Evolutionary conservation across 352 stramenopile genomes (phyloP), one percentile per base, ranked within the genome.

Genomic region (Globisporangium viniferum): DNA sequence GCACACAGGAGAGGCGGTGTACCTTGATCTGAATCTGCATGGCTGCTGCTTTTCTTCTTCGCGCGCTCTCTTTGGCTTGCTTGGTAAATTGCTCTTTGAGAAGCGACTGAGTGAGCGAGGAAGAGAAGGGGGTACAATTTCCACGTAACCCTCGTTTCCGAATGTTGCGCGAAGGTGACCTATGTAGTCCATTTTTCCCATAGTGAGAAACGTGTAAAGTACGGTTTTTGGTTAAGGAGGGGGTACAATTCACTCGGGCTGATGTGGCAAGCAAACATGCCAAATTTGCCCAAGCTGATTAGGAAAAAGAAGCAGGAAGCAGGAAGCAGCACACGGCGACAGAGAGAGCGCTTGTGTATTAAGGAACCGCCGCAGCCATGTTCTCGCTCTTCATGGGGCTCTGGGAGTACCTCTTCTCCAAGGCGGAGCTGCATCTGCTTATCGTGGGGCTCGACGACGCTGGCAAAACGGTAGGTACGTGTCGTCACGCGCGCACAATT

Each of bases 361-460:
- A 49, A 49, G 44, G 41, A 48, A 48, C 41, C 41, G 5, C 41
- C 41, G 53, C 22, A n/a, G 29, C 55, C 24, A 95, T 95, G 89
- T 95, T 97, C 70, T 95, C 89, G 67, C 75, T 97, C 39, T 78
- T 97, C 49, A 78, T 82, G 68, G 88, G 88, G 15, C 75, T 96
- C 31, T 95, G 84, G 84, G 72, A 76, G 58, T 95, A 91, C 79
- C 79, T 95, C 61, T 95, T 95, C 72, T 85, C 82, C 49, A 95
- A 93, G 70, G 86, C 84, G 33, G 89, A 97, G 76, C 80, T 97
- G 57, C 91, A 97, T 77, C 73, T 98, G 57, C 84, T 98, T 44
- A 97, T 98, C 68, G 87, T 97, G 51, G 92, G 92, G 36, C 82
- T 97, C 66, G 92, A 98, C 70, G 87, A 97, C 69, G 91, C 92